Percentiles rank a stretch among this genome's conserved stretches.
Conservation (phyloP, 2,329 filamentous ascomycete genomes). For the Verticillium alfalfae region DNA sequence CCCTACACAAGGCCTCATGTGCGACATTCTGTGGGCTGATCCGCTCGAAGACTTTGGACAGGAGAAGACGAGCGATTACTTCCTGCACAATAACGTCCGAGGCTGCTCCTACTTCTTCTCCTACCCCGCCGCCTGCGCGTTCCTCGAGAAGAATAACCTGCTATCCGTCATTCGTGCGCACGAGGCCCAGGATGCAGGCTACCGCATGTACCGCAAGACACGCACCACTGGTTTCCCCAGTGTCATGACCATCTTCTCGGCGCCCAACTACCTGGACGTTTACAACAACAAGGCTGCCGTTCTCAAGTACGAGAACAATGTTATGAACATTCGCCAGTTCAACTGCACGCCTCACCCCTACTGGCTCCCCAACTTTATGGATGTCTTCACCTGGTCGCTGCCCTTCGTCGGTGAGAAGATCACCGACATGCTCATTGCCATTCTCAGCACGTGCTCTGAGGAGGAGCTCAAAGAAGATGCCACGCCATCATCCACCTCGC, state of each 20-base stretch:
- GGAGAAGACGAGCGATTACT: constrained; percentile 97
- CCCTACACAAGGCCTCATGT: constrained; percentile 96
- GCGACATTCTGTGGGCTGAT: constrained; percentile 98
- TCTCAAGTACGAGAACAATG: constrained; percentile 98
- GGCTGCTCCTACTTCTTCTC: constrained; percentile 99
- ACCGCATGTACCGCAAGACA: constrained; percentile 99
- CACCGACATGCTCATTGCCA: constrained; percentile 98
- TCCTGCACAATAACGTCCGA: constrained; percentile 95
- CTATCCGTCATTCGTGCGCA: constrained; percentile 96
- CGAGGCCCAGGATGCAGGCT: constrained; percentile 96
- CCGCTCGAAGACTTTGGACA: constrained; percentile 97
- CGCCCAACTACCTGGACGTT: constrained; percentile 96
- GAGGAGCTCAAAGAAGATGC: constrained; percentile 92
- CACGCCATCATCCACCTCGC: constrained; percentile 63
- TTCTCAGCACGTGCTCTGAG: constrained; percentile 98
- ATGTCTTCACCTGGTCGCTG: constrained; percentile 99
- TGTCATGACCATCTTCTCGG: constrained; percentile 99
- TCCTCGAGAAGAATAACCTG: constrained; percentile 98
- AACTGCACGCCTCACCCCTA: constrained; percentile 99
- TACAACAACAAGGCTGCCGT: constrained; percentile 99
- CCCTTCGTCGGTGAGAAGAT: constrained; percentile 99
- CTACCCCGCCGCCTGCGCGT: constrained; percentile 92
- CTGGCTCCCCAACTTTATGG: constrained; percentile 99
- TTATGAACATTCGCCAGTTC: constrained; percentile 99
- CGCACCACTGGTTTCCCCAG: constrained; percentile 96